Evolutionary conservation across 2,329 filamentous ascomycete genomes (phyloP).

Genomic region (Aspergillus luchuensis): DNA sequence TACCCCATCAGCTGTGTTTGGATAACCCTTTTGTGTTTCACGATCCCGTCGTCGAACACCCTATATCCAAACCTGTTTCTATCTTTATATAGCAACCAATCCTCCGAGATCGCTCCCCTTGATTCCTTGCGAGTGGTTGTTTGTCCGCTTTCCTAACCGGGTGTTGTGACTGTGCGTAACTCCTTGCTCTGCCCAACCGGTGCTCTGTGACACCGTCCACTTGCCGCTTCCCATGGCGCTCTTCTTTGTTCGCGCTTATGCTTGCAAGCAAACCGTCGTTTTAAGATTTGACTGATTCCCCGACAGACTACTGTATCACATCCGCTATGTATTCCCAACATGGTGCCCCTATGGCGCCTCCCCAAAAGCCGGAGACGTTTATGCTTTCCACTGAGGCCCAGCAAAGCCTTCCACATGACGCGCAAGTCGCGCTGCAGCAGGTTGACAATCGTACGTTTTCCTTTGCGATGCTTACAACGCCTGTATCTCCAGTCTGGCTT

Average conservation of each 20-base stretch:
- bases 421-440: constrained; percentile 94
- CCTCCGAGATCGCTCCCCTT: background rate
- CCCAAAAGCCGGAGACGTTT: constrained; percentile 97
- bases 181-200: constrained; percentile 9
- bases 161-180: constrained; percentile 16
- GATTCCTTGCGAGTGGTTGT: constrained; percentile 1
- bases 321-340: constrained; percentile 75
- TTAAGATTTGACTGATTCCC: constrained; percentile 25
- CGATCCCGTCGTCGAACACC: constrained; percentile 17
- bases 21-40: constrained; percentile 23
- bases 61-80: constrained; percentile 1
- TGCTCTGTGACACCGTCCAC: background rate
- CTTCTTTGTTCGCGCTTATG: constrained; percentile 14
- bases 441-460: constrained; percentile 83
- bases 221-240: background rate
- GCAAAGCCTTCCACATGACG: constrained; percentile 92
- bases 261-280: constrained; percentile 22
- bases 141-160: constrained; percentile 20
- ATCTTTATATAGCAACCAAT: background rate
- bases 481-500: background rate
- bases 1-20: constrained; percentile 17
- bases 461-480: background rate
- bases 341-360: constrained; percentile 78
- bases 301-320: constrained; percentile 14
- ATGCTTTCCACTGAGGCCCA: constrained; percentile 97